Base-by-base conservation (phyloP, 2,329 filamentous ascomycete genomes). In the Ophiobolus disseminans region DNA sequence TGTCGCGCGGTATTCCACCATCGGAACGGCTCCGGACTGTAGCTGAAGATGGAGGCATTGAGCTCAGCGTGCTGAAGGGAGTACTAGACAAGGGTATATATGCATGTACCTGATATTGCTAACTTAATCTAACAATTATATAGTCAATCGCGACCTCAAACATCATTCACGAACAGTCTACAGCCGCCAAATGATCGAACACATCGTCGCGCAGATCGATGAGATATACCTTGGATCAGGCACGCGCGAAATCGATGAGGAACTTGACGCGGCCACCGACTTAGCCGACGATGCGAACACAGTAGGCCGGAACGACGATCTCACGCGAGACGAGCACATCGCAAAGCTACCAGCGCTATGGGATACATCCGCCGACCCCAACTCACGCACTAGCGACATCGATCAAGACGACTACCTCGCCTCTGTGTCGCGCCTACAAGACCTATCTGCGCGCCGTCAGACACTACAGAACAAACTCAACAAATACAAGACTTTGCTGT, bases 161-260 rank as follows among this genome's bases (percentile, higher is more conserved):
- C 84, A 87, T 58, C 88, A 91, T 67, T 80, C 80, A 22, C 82
- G 82, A 26, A 80, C 85, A 45, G 84, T 85, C 4, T 89, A 89
- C 67, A 81, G 85, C 13, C 81, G 86, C 0, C 85, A 88, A 59
- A 86, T 87, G n/a, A 84, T 81, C 41, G 81, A 87, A 26, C 86
- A 89, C 61, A 81, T 90, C 14, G 86, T 87, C 2, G 86, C 89
- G 75, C 87, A 91, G 74, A 84, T 91, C 32, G 86, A 89, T 70
- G 73, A 74, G 38, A 73, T 88, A 35, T 90, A 90, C 68, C 80
- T 80, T 69, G 73, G 76, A 32, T 73, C 75, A 1, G 79, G 75
- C 5, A 76, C 68, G 11, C 72, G 72, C 17, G 73, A 56, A 7
- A 16, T 54, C n/a, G 58, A 61, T 20, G 49, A 61, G 4, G 51